These are phyloP conservation scores for Colletotrichum higginsianum DNA, from an alignment of 2,329 filamentous ascomycete species.

Conservation along the genomic window DNA sequence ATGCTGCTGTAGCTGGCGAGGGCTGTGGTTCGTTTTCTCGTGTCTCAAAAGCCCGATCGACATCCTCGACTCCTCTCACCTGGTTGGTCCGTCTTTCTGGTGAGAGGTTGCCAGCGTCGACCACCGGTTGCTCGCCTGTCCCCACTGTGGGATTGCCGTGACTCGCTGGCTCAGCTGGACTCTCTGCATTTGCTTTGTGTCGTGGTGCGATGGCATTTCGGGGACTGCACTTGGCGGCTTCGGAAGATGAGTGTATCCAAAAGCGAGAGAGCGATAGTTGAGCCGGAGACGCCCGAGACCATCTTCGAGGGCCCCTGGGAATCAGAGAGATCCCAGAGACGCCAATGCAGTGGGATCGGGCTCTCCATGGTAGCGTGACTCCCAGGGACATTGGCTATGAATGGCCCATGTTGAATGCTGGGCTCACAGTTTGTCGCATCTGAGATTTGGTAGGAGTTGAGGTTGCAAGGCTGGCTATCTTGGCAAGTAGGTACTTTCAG, in stretches of 20 bases:
- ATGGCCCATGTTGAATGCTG: constrained; percentile 52
- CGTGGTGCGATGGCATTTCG: background rate
- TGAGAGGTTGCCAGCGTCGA: constrained; percentile 5
- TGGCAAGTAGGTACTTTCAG: too few species aligned
- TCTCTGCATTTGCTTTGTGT: background rate
- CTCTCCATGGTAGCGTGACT: constrained; percentile 61
- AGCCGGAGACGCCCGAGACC: constrained; percentile 33
- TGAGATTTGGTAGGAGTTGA: background rate
- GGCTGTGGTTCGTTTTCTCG: background rate
- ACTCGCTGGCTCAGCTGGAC: background rate
- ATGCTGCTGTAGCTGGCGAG: background rate
- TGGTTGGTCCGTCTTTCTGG: background rate
- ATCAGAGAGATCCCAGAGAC: constrained; percentile 43
- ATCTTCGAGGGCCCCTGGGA: constrained; percentile 39
- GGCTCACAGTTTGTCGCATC: constrained; percentile 32
- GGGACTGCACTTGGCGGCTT: constrained; percentile 1
- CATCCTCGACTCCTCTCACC: background rate
- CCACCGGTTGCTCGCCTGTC: background rate
- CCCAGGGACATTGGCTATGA: constrained; percentile 64
- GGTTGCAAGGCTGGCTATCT: constrained; percentile 7
- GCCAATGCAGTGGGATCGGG: constrained; percentile 53
- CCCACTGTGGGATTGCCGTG: background rate
- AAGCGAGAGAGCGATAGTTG: constrained; percentile 10
- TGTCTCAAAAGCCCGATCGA: constrained; percentile 8
- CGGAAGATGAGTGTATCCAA: constrained; percentile 24